Conservation (phyloP, 768 basidiomycete species). For the Steccherinum ochraceum region DNA sequence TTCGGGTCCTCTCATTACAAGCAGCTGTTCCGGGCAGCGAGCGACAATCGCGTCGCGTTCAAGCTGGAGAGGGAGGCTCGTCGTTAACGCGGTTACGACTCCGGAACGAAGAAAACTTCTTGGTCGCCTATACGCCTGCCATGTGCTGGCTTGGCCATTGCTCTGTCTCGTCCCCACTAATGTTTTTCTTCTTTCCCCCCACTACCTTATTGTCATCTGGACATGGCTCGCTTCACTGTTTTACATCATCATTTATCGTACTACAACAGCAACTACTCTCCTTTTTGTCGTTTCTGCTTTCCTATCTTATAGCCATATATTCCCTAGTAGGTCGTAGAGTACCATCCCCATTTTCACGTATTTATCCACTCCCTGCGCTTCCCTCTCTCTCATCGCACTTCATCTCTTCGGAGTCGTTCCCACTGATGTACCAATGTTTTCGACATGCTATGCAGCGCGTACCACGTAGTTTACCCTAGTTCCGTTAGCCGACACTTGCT, state of each 20-base stretch:
- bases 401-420: background rate
- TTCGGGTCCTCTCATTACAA: slow-evolving; percentile 71
- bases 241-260: background rate
- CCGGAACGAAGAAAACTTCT: background rate
- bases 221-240: background rate
- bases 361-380: slow-evolving; percentile 1
- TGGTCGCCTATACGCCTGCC: background rate
- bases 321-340: slow-evolving; percentile 1
- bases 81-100: slow-evolving; percentile 3
- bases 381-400: background rate
- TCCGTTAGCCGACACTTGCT: background rate
- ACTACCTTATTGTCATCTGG: background rate
- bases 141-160: background rate
- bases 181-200: background rate
- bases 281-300: background rate
- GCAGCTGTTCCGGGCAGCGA: slow-evolving; percentile 66
- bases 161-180: background rate
- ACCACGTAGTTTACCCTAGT: background rate
- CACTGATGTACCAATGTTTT: slow-evolving; percentile 11
- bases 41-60: slow-evolving; percentile 64
- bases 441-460: slow-evolving; percentile 2
- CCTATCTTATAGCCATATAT: background rate
- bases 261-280: background rate
- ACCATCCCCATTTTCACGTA: slow-evolving; percentile 7
- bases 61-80: slow-evolving; percentile 52